Evolutionary conservation across 768 basidiomycete genomes (phyloP).

Genomic region (Goffeauzyma gilvescens): DNA sequence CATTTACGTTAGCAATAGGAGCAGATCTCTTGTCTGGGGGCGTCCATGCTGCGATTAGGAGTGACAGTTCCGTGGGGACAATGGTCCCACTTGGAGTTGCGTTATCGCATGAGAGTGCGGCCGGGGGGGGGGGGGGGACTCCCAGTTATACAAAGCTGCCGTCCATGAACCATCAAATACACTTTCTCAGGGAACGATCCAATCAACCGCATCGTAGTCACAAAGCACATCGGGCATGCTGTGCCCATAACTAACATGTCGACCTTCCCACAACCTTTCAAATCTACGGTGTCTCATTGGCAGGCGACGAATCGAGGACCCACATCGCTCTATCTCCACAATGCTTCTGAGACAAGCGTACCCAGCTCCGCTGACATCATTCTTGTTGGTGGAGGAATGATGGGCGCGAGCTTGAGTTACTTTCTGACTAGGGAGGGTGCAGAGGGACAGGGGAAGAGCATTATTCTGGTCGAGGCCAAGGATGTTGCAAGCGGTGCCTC

Average conservation of each 20-base stretch:
- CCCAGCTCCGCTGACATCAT: constrained; percentile 4
- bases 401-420: constrained; percentile 19
- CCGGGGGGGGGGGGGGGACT: too few relatives aligned
- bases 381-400: constrained; percentile 6
- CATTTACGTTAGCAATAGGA: too few relatives aligned
- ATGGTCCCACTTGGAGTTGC: too few relatives aligned
- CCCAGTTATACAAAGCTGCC: too few relatives aligned
- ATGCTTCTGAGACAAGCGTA: not conserved
- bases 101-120: too few relatives aligned
- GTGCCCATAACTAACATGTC: constrained; percentile 11
- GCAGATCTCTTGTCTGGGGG: too few relatives aligned
- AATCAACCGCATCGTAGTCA: not conserved
- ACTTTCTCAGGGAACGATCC: not conserved
- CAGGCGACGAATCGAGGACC: constrained; percentile 13
- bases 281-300: constrained; percentile 22
- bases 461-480: constrained; percentile 17
- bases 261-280: constrained; percentile 19
- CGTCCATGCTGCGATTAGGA: too few relatives aligned
- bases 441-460: constrained; percentile 9
- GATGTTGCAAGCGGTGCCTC: constrained; percentile 16
- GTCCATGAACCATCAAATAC: too few relatives aligned
- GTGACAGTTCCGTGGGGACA: too few relatives aligned
- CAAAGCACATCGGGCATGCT: not conserved
- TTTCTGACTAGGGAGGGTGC: constrained; percentile 14
- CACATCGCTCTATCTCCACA: not conserved